phyloP scores from a whole-genome alignment of 331 rosid genomes.

The Pyrus hybrid region DNA sequence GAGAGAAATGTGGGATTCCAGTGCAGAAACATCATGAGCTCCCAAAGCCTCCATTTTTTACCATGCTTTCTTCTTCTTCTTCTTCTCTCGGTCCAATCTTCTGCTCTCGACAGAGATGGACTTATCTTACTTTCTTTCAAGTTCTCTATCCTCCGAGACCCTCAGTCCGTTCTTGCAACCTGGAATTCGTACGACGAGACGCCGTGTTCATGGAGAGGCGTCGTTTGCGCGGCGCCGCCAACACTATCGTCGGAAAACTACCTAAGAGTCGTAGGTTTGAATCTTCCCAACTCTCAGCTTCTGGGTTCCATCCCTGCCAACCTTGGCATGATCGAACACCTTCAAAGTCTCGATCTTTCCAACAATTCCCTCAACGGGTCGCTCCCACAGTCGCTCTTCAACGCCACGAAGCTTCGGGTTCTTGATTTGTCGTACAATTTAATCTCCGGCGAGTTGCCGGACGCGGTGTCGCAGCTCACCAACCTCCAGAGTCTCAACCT shows the following conservation, averaged over 20 bases:
- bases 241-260: background rate
- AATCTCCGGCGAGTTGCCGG: conserved; percentile 53
- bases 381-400: conserved; percentile 47
- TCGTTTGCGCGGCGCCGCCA: conserved; percentile 23
- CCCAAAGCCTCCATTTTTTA: conserved; percentile 22
- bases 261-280: conserved; percentile 36
- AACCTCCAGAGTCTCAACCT: conserved; percentile 52
- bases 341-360: conserved; percentile 63
- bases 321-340: conserved; percentile 55
- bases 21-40: conserved; percentile 31
- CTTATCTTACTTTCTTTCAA: conserved; percentile 58
- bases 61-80: background rate
- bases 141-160: conserved; percentile 50
- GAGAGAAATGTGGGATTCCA: conserved; percentile 32
- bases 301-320: conserved; percentile 60
- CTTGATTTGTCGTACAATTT: conserved; percentile 56
- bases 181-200: conserved; percentile 54
- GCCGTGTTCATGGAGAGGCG: conserved; percentile 89
- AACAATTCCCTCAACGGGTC: conserved; percentile 80
- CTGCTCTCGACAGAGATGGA: conserved; percentile 49
- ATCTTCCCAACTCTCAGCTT: conserved; percentile 58
- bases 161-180: conserved; percentile 23
- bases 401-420: conserved; percentile 39
- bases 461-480: conserved; percentile 18
- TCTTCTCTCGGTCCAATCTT: conserved; percentile 20